phyloP scores from a whole-genome alignment of 108 stramenopile species.

The Cylindrotheca closterium region DNA sequence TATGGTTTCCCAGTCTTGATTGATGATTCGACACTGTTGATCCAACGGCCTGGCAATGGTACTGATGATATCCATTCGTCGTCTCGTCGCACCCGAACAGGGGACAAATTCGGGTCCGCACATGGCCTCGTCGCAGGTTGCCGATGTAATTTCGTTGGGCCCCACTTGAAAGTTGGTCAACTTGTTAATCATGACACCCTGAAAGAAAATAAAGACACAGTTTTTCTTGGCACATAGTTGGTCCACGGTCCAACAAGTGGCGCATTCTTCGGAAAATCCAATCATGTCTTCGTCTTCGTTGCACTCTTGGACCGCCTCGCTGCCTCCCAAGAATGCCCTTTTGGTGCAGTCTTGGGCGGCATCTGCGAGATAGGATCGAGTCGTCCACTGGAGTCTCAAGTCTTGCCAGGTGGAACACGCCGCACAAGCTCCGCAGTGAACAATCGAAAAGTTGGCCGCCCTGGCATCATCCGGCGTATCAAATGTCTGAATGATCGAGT shows the following conservation, averaged over 20 bases:
- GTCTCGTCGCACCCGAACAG: slow-evolving; percentile 47
- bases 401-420: slow-evolving; percentile 54
- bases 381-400: slow-evolving; percentile 42
- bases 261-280: slow-evolving; percentile 42
- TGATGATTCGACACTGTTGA: not conserved
- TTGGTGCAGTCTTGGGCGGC: slow-evolving; percentile 31
- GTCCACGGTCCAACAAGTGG: slow-evolving; percentile 55
- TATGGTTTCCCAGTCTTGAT: not conserved
- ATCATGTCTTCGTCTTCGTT: slow-evolving; percentile 30
- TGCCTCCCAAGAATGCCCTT: slow-evolving; percentile 36
- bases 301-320: slow-evolving; percentile 45
- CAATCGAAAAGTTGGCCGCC: slow-evolving; percentile 38
- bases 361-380: slow-evolving; percentile 25
- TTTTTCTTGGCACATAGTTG: slow-evolving; percentile 50
- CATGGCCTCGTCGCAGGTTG: slow-evolving; percentile 44
- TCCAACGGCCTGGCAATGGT: slow-evolving; percentile 21
- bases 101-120: slow-evolving; percentile 52
- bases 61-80: slow-evolving; percentile 42
- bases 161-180: slow-evolving; percentile 48
- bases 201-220: slow-evolving; percentile 53
- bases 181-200: slow-evolving; percentile 45
- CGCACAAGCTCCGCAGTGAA: slow-evolving; percentile 58
- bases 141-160: slow-evolving; percentile 41
- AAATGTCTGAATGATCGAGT: slow-evolving; percentile 55
- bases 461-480: slow-evolving; percentile 30